Evolutionary conservation across 2,329 filamentous ascomycete genomes (phyloP), one percentile per base, ranked within the genome.

Genomic region (Aspergillus bombycis): DNA sequence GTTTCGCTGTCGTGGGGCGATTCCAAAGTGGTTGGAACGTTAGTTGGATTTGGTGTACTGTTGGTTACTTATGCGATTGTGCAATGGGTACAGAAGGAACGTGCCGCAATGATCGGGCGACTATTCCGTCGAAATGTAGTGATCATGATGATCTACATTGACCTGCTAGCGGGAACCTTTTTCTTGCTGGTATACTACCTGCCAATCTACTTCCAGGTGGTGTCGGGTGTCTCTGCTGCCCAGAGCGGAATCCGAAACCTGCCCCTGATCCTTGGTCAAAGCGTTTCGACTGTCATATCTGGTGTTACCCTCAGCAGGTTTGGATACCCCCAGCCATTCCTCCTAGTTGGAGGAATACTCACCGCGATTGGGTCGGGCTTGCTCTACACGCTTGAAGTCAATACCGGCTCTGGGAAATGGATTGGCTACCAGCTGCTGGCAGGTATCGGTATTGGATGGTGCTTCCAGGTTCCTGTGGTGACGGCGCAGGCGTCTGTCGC

Each of bases 151-250:
- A 32, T 11, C 36, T 57, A 28, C n/a, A 32, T 6, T 30, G 28
- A n/a, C 26, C 21, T 57, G 12, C 12, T 57, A 83, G 55, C 61
- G 76, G 55, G 55, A 12, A 45, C 36, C 0, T 68, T 65, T 10
- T 67, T 79, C 61, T 43, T 80, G 16, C 57, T 78, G 2, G 66
- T 83, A 11, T 83, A 82, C 70, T 83, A 81, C 66, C 71, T 83
- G 0, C 81, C 81, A 38, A 81, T 83, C 58, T 83, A 81, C 67
- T 84, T 84, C 71, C 81, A 84, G 66, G 71, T 23, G n/a, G 21
- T 46, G 10, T 21, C n/a, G 2, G 43, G 43, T 14, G 43, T 46
- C 21, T 46, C 43, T 16, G 69, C 9, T 70, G 82, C 45, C 14
- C 58, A 69, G 28, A 78, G 75, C 2, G 82, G 82, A 6, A 72